Base-by-base conservation (phyloP, 164 flowering plant species). In the Buxus sempervirens region DNA sequence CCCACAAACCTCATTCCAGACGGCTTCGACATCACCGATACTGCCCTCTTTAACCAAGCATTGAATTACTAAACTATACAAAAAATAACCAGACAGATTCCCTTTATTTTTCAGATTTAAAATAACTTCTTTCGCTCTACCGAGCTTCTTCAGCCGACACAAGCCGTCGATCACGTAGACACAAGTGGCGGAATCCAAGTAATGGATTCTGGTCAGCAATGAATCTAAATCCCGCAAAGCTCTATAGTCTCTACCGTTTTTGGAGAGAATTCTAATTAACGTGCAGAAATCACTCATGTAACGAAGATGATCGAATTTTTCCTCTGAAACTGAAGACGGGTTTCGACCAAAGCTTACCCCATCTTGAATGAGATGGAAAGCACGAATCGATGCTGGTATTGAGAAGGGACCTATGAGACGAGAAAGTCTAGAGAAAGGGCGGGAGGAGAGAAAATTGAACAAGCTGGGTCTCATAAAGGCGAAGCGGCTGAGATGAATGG, bases 1-100 rank as follows among this genome's bases (percentile, higher is more conserved):
- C 59, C 75, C 78, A 55, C 67, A 72, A 64, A 76, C 65, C 57
- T 81, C 82, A 41, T 38, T 62, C 82, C 81, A 82, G 3, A 77
- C 63, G 9, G 53, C 45, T 62, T 82, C 82, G 10, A 73, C 82
- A 49, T 76, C 79, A 15, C 38, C 28, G 23, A 82, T 66, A 45
- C 26, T 65, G 54, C 78, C 82, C 18, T 74, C 70, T 59, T 49
- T 71, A 59, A 78, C 77, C 59, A 82, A 48, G 24, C 78, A 72
- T 48, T 76, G 75, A 68, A 74, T 45, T 1, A 78, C 80, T 23
- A 80, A 56, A 60, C 85, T 74, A 59, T 71, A 82, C 36, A 77
- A 58, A 24, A 82, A 80, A 41, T 54, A 70, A 26, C 68, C 70
- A 18, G 73, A 60, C 3, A 80, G 55, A 4, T 63, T 76, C n/a